Evolutionary conservation across 345 rosid species (phyloP), one percentile per base, ranked within the genome.

Genomic region (Pistacia atlantica): DNA sequence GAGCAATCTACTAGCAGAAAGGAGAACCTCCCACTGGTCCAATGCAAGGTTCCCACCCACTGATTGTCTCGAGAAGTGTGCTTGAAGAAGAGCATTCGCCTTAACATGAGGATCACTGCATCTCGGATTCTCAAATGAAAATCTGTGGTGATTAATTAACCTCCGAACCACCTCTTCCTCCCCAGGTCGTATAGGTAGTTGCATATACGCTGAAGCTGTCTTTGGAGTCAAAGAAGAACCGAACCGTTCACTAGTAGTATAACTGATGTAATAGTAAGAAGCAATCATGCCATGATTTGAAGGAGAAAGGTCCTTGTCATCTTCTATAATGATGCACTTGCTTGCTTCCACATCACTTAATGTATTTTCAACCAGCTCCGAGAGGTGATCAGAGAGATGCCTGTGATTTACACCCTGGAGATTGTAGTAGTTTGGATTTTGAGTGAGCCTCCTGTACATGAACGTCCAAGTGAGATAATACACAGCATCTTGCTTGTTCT

Each of bases 371-470:
- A 93, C 97, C 69, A 93, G 95, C 90, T 91, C 97, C 0, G 98
- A 95, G n/a, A 93, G 95, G 87, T 95, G 98, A 85, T 95, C 99
- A 42, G 98, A 95, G 42, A 95, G 97, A 89, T 95, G 99, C 87
- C 97, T 86, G 77, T 91, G 93, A 83, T 92, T 90, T 45, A 91
- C 93, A 75, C 97, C 97, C 86, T 93, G 99, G 59, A 95, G 97
- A 80, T 93, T 91, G 86, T 93, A 96, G 89, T 91, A 96, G 81
- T 96, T 93, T 54, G 98, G 99, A 72, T 96, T 96, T 80, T 91
- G 92, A 13, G 97, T 84, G 75, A 93, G 89, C 87, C 99, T 87
- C 89, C 98, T 86, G 75, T 92, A 91, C 95, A 88, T 91, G 85
- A 93, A 93, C 18, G 99, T 92, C 99, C 99, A 93, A 10, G 98